A percentile compares a stretch with the other conserved stretches of the same genome.
These are phyloP conservation scores for Arthromyces matolae DNA, from an alignment of 768 basidiomycete genomes.

Conservation along the genomic window DNA sequence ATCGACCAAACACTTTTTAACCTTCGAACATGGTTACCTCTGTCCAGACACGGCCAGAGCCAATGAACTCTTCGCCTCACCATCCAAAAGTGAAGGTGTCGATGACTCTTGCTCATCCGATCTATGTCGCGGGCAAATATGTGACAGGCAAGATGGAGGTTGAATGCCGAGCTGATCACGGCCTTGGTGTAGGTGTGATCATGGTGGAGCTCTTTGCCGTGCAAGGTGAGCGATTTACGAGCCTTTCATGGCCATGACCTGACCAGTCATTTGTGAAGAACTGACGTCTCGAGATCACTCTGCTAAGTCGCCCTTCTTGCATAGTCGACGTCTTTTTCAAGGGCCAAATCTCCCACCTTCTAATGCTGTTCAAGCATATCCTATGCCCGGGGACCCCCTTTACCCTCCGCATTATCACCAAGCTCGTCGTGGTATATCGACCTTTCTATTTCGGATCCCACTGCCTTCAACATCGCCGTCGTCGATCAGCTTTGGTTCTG, in stretches of 20 bases:
- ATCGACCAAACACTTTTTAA: background rate
- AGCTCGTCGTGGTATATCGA: constrained; percentile 72
- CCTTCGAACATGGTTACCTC: constrained; percentile 7
- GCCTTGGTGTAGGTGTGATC: constrained; percentile 70
- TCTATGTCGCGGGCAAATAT: constrained; percentile 62
- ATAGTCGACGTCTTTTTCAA: constrained; percentile 69
- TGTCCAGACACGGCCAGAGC: constrained; percentile 37
- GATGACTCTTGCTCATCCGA: constrained; percentile 51
- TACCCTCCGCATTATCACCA: constrained; percentile 65
- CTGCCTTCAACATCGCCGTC: constrained; percentile 65
- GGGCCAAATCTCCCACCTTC: constrained; percentile 80
- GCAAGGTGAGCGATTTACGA: constrained; percentile 47
- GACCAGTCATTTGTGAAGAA: constrained; percentile 43
- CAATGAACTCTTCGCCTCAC: constrained; percentile 79
- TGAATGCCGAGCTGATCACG: constrained; percentile 71
- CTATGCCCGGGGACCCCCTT: constrained; percentile 51
- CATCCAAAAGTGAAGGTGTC: constrained; percentile 78
- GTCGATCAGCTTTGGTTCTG: constrained; percentile 66
- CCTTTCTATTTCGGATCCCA: constrained; percentile 78
- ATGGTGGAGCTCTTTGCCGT: constrained; percentile 75
- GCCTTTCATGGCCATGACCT: background rate
- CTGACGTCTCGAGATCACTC: constrained; percentile 75
- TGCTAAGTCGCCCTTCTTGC: constrained; percentile 74
- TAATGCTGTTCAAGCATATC: constrained; percentile 71
- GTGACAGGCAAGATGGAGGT: constrained; percentile 77